Conservation (phyloP, 2,329 filamentous ascomycete genomes). For the Cordyceps pruinosa region DNA sequence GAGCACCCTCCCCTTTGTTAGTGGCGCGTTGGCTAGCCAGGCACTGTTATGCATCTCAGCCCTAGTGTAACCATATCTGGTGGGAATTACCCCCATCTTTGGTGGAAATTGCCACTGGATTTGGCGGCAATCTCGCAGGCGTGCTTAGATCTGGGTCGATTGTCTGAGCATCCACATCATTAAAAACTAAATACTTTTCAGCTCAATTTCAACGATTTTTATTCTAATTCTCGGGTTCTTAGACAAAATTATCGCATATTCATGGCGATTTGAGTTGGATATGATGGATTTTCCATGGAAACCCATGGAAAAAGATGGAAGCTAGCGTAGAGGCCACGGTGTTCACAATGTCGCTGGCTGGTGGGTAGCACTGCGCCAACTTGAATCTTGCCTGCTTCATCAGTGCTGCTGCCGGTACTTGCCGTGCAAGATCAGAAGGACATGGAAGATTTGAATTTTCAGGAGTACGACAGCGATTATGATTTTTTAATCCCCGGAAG, state of each 20-base stretch:
- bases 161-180: too few relatives aligned
- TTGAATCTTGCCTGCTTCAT: background rate
- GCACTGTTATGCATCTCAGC: too few relatives aligned
- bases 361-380: background rate
- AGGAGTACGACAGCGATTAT: too few relatives aligned
- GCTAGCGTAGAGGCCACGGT: background rate
- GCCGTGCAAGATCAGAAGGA: background rate
- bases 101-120: background rate
- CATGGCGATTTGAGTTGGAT: background rate
- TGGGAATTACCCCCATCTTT: too few relatives aligned
- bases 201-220: background rate
- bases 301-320: background rate
- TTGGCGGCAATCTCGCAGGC: background rate
- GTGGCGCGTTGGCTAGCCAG: too few relatives aligned
- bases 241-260: background rate
- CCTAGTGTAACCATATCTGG: background rate
- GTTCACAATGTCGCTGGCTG: constrained; percentile 2
- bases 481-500: too few relatives aligned
- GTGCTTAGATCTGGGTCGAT: background rate
- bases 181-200: too few relatives aligned
- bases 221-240: background rate
- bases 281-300: constrained; percentile 2
- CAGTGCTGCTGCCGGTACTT: background rate
- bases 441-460: too few relatives aligned
- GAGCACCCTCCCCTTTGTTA: too few relatives aligned